Evolutionary conservation across 2,329 filamentous ascomycete genomes (phyloP), one percentile per base, ranked within the genome.

Genomic region (Penicillium sp.): DNA sequence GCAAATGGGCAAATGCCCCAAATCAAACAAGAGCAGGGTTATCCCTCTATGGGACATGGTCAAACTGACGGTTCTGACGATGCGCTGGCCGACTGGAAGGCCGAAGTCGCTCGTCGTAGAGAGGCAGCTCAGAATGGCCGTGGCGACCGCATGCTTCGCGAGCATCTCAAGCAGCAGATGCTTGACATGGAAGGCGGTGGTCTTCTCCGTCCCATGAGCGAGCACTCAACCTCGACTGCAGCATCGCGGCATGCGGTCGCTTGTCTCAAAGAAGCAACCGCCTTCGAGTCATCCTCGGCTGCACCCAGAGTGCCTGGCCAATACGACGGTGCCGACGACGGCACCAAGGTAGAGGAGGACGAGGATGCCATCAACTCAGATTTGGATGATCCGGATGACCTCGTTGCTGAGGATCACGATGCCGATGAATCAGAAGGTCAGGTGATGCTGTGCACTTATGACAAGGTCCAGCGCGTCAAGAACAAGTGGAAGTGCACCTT

Each of bases 401-500:
- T 89, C 9, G 73, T 83, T 15, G 85, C 88, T 27, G 89, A 93
- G 23, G 88, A 92, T 23, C 89, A 93, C 29, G 91, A 93, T 44
- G 88, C 90, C 12, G 89, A 95, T 52, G 91, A 95, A 38, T 82
- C 84, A 31, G 81, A 87, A 57, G 85, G 86, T 1, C 88, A 95
- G 61, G 91, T 95, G 67, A 97, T 98, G 88, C 84, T 98, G 35
- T 98, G 93, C 77, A 96, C 95, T 68, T 98, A 98, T 69, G 93
- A 98, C 77, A 98, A 98, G 77, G 93, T 98, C 8, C 92, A 97
- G 74, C 82, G 93, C 42, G 93, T 97, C 64, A 98, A 98, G 84
- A 98, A 97, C 76, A 98, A 93, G 82, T 93, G 88, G 88, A 98
- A 98, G 87, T 98, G 93, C 74, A 91, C 89, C 1, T 83, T 98